These are phyloP conservation scores for Antrodiella citrinella DNA, from an alignment of 768 basidiomycete genomes.

Conservation along the genomic window DNA sequence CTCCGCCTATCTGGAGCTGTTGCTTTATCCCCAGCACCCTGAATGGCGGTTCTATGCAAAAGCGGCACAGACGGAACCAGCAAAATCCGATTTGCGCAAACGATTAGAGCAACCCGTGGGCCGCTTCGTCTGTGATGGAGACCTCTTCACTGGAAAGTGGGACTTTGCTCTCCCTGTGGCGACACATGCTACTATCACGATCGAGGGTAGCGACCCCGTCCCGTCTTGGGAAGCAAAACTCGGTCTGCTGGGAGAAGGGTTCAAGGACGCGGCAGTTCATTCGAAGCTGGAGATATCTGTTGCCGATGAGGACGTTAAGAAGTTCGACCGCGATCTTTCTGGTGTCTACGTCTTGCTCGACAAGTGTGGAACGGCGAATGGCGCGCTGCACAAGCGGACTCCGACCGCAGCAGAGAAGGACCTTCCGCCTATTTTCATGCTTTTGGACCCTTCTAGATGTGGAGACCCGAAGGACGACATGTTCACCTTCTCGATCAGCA, in stretches of 20 bases:
- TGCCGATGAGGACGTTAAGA: slow-evolving; percentile 31
- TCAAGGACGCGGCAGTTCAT: slow-evolving; percentile 60
- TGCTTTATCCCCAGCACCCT: slow-evolving; percentile 64
- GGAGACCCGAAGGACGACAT: slow-evolving; percentile 69
- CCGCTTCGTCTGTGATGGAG: slow-evolving; percentile 48
- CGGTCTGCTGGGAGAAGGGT: slow-evolving; percentile 58
- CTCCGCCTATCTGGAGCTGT: slow-evolving; percentile 63
- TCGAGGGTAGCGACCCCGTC: slow-evolving; percentile 62
- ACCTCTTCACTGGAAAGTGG: slow-evolving; percentile 67
- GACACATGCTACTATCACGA: slow-evolving; percentile 46
- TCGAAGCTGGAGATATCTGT: slow-evolving; percentile 60
- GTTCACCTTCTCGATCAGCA: slow-evolving; percentile 80
- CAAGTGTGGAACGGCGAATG: slow-evolving; percentile 85
- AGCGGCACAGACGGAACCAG: slow-evolving; percentile 58
- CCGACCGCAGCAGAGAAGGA: slow-evolving; percentile 31
- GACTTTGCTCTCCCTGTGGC: slow-evolving; percentile 66
- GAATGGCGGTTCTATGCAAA: slow-evolving; percentile 84
- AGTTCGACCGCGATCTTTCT: slow-evolving; percentile 73
- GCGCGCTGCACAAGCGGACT: slow-evolving; percentile 67
- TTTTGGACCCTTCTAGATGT: slow-evolving; percentile 80
- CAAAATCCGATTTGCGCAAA: slow-evolving; percentile 72
- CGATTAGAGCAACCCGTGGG: slow-evolving; percentile 68
- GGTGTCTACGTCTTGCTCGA: slow-evolving; percentile 74
- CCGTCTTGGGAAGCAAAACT: slow-evolving; percentile 82
- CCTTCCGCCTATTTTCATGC: slow-evolving; percentile 63